Evolutionary conservation across 345 rosid genomes (phyloP).

Genomic region (Gossypioides kirkii): DNA sequence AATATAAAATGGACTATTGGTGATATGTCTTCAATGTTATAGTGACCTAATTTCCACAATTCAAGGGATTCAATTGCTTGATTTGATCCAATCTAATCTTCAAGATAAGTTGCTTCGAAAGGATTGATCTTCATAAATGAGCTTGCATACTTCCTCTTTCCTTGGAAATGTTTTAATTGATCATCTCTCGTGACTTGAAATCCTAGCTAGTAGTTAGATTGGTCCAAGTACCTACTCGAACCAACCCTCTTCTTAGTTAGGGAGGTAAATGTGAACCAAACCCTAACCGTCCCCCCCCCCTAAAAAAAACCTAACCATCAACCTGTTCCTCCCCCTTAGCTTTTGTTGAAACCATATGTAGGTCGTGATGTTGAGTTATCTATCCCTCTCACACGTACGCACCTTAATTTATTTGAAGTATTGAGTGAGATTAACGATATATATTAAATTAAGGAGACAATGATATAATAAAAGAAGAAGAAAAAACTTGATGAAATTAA

Average conservation of each 20-base stretch:
- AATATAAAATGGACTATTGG: too few relatives aligned
- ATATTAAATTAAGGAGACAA: background rate
- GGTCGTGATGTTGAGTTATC: background rate
- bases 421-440: background rate
- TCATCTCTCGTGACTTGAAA: too few relatives aligned
- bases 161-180: too few relatives aligned
- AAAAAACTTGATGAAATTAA: background rate
- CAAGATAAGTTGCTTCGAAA: too few relatives aligned
- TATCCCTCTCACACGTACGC: background rate
- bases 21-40: too few relatives aligned
- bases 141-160: too few relatives aligned
- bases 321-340: background rate
- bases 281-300: background rate
- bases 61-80: too few relatives aligned
- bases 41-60: too few relatives aligned
- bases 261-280: background rate
- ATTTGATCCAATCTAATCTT: too few relatives aligned
- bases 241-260: background rate
- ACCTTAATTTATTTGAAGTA: background rate
- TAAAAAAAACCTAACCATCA: background rate
- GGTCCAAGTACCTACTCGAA: background rate
- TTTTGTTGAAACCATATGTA: background rate
- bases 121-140: too few relatives aligned
- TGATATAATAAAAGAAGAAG: background rate
- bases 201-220: background rate